Base-by-base conservation (phyloP, 2,329 filamentous ascomycete genomes). In the Clarireedia homoeocarpa region DNA sequence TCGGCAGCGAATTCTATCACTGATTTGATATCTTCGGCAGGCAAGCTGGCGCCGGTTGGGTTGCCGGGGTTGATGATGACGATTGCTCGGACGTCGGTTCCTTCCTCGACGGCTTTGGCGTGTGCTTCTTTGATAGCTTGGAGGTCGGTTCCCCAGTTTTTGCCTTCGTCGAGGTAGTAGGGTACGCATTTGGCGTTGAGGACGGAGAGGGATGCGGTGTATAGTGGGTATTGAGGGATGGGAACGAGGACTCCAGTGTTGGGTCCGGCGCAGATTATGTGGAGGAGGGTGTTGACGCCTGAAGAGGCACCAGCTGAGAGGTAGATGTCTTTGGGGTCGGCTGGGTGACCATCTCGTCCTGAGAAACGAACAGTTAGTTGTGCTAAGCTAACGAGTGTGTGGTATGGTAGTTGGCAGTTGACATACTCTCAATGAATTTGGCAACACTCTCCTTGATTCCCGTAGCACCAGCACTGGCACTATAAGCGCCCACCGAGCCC, bases 11-110 rank as follows among this genome's bases (percentile, higher is more conserved):
- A 87, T 62, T 94, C 83, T 63, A 97, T 80, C n/a, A 97, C 89
- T 51, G 81, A 79, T 67, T 86, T 84, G 71, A 99, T 85, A 68
- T 96, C 90, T 20, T 83, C 79, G 62, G 87, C 81, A 38, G 85
- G 77, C 17, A 99, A 81, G 53, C 86, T 94, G 51, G 91, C 90
- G 63, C 94, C 94, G 2, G 94, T 99, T 3, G 94, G 94, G 76
- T 99, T 99, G 58, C 94, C 94, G 0, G 94, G 94, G 80, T 99
- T 99, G 78, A 99, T 99, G 66, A 99, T 86, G 63, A 94, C 92
- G 65, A 99, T 91, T 65, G 89, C 89, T 66, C 91, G 89, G 53
- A 96, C 89, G 65, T 97, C 91, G 59, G 85, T 85, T 60, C 91
- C 91, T 52, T 89, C 81, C 53, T 77, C 75, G 70, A 85, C 83